A percentile compares a stretch with the other conserved stretches of the same genome.
phyloP scores from a whole-genome alignment of 1,284 basidiomycete genomes.

The Rhodotorula sp. region DNA sequence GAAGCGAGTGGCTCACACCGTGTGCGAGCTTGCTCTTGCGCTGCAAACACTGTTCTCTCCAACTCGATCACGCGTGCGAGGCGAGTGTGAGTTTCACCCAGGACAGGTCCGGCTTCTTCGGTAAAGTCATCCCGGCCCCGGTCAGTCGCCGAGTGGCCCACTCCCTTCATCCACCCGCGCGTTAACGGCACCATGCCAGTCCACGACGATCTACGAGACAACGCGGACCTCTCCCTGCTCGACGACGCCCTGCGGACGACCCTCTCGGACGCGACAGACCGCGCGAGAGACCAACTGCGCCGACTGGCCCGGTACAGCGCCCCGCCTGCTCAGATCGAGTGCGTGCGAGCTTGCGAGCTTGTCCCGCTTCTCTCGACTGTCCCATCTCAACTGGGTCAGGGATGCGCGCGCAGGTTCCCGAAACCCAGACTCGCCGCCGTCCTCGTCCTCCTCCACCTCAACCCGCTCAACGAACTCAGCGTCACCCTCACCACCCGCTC shows the following conservation, averaged over 20 bases:
- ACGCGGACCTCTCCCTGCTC: neutral
- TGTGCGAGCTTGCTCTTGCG: too few relatives aligned
- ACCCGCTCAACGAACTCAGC: constrained; percentile 16
- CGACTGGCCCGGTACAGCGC: neutral
- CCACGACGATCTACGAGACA: neutral
- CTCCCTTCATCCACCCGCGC: too few relatives aligned
- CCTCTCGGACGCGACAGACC: neutral
- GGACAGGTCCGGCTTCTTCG: too few relatives aligned
- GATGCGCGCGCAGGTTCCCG: constrained; percentile 13
- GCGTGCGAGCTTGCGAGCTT: too few relatives aligned
- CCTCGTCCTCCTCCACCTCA: constrained; percentile 40
- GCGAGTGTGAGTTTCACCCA: too few relatives aligned
- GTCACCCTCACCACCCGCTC: constrained; percentile 42
- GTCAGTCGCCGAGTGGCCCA: too few relatives aligned
- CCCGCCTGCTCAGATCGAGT: neutral
- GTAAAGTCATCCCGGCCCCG: too few relatives aligned
- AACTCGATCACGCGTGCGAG: too few relatives aligned
- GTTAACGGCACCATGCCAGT: too few relatives aligned
- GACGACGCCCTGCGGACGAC: neutral
- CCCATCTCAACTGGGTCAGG: neutral
- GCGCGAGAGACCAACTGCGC: neutral
- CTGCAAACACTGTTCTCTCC: too few relatives aligned
- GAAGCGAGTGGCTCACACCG: too few relatives aligned
- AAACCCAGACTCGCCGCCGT: constrained; percentile 36
- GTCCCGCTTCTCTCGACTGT: neutral